These are phyloP conservation scores for Heliosperma pusillum DNA, from an alignment of 148 eudicot species.

Conservation along the genomic window DNA sequence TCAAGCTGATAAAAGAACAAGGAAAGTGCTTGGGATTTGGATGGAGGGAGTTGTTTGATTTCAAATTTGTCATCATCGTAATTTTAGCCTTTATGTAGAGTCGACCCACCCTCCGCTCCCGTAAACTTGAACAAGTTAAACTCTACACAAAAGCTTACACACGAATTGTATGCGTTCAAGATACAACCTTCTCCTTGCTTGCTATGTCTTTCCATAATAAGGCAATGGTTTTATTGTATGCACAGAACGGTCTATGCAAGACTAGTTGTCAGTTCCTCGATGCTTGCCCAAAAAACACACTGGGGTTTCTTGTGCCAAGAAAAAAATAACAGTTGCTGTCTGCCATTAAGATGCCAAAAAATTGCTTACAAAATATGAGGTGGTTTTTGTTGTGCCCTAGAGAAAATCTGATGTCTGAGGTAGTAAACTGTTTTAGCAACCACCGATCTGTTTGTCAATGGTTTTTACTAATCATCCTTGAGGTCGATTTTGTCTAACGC, in stretches of 20 bases:
- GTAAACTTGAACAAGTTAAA: not conserved
- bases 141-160: not conserved
- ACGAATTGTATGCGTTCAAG: not conserved
- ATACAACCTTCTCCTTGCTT: not conserved
- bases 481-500: not conserved
- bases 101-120: not conserved
- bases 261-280: not conserved
- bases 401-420: not conserved
- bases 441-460: not conserved
- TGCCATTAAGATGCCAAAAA: conserved; percentile 1
- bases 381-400: not conserved
- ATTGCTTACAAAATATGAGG: not conserved
- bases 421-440: not conserved
- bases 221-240: not conserved
- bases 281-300: too few species aligned
- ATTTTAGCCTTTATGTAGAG: not conserved
- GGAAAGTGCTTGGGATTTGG: not conserved
- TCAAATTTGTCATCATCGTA: not conserved
- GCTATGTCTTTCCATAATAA: not conserved
- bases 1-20: not conserved
- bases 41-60: too few species aligned
- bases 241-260: not conserved
- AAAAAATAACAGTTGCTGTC: not conserved
- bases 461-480: not conserved
- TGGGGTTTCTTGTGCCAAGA: not conserved